Evolutionary conservation across 1,284 basidiomycete genomes (phyloP).

Genomic region (Pulveroboletus sp.): DNA sequence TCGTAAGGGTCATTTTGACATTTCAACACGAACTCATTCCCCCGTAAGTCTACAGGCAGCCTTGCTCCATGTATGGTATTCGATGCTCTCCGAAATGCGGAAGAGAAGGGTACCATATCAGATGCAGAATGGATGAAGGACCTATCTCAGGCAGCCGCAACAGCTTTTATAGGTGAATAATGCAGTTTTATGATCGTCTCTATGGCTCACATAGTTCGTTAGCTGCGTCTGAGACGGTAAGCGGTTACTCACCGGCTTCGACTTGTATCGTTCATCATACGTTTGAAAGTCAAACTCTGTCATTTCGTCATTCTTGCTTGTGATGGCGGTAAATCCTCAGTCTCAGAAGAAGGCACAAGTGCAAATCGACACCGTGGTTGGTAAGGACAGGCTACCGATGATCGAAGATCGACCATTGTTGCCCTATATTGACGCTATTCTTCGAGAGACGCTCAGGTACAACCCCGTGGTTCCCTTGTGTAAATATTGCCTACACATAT

Average conservation of each 20-base stretch:
- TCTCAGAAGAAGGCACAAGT: slow-evolving; percentile 12
- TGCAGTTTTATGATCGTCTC: neutral
- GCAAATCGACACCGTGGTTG: slow-evolving; percentile 18
- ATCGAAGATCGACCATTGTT: slow-evolving; percentile 11
- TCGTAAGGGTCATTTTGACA: slow-evolving; percentile 9
- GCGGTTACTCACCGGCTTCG: neutral
- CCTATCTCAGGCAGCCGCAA: slow-evolving; percentile 25
- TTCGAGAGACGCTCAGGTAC: slow-evolving; percentile 18
- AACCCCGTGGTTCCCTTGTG: slow-evolving; percentile 9
- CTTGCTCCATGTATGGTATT: slow-evolving; percentile 23
- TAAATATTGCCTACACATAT: neutral
- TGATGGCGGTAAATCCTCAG: slow-evolving; percentile 13
- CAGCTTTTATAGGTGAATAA: slow-evolving; percentile 22
- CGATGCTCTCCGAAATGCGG: slow-evolving; percentile 21
- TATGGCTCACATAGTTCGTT: neutral
- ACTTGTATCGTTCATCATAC: neutral
- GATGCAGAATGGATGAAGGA: slow-evolving; percentile 9
- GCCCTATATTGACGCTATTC: slow-evolving; percentile 19
- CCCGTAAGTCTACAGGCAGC: slow-evolving; percentile 7
- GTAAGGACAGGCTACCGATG: slow-evolving; percentile 7
- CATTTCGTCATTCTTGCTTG: slow-evolving; percentile 27
- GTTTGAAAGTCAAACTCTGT: slow-evolving; percentile 22
- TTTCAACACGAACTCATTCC: neutral
- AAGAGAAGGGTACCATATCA: neutral
- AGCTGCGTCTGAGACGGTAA: slow-evolving; percentile 30